These are phyloP conservation scores for Hura crepitans DNA, from an alignment of 441 rosid species.

Conservation along the genomic window DNA sequence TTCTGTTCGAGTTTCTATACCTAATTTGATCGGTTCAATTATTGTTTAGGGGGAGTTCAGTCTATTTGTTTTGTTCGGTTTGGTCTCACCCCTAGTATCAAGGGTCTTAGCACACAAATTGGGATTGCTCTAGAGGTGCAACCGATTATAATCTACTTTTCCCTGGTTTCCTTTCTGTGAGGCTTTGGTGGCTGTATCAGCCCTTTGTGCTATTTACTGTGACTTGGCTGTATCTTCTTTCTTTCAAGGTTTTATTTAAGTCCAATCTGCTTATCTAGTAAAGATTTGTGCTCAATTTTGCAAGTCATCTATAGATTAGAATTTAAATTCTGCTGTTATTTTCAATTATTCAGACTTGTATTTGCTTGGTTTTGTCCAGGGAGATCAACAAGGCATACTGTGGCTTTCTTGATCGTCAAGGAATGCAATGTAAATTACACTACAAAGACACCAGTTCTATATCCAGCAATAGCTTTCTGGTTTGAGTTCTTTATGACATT, in stretches of 20 bases:
- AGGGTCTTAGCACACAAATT: background rate
- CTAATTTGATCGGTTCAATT: too few species aligned
- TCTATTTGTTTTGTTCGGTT: too few species aligned
- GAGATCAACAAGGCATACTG: slow-evolving; percentile 85
- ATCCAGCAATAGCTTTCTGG: slow-evolving; percentile 26
- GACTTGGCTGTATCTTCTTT: background rate
- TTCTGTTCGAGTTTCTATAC: too few species aligned
- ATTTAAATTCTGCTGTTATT: background rate
- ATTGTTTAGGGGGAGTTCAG: too few species aligned
- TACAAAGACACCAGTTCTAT: slow-evolving; percentile 22
- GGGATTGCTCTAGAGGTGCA: background rate
- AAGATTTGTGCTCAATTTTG: background rate
- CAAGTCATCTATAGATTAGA: background rate
- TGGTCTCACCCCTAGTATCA: too few species aligned
- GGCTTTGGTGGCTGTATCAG: background rate
- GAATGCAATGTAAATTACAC: slow-evolving; percentile 29
- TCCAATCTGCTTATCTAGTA: background rate
- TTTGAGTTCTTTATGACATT: slow-evolving; percentile 21
- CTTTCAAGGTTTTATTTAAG: background rate
- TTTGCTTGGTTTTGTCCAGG: slow-evolving; percentile 47
- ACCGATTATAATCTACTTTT: background rate
- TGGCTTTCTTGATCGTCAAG: slow-evolving; percentile 52
- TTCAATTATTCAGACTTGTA: background rate
- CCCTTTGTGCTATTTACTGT: background rate
- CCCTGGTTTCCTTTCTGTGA: background rate